A percentile compares a stretch with the other conserved stretches of the same genome.
These are phyloP conservation scores for Adansonia digitata DNA, from an alignment of 345 rosid species.

Conservation along the genomic window DNA sequence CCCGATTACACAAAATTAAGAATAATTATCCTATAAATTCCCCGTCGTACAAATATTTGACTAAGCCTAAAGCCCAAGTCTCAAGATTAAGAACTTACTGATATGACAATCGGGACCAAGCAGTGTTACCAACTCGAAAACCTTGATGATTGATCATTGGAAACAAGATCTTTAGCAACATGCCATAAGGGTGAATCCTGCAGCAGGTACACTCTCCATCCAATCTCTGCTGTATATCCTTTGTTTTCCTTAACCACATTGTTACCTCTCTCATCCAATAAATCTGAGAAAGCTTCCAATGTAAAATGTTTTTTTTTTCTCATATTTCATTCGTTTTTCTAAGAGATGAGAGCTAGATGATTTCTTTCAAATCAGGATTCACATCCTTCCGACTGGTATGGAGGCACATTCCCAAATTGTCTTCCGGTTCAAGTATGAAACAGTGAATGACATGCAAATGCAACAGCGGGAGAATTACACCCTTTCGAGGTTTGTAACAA, in stretches of 20 bases:
- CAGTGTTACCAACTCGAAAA: too few species aligned
- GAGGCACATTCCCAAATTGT: not conserved
- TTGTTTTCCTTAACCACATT: not conserved
- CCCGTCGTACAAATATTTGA: too few species aligned
- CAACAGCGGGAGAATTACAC: too few species aligned
- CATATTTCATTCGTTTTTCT: not conserved
- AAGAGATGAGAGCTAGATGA: slow-evolving; percentile 7
- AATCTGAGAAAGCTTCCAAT: not conserved
- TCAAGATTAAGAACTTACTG: slow-evolving; percentile 5
- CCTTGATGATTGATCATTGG: not conserved
- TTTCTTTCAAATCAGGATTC: not conserved
- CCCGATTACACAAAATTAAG: not conserved
- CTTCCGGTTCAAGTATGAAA: too few species aligned
- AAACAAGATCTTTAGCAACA: slow-evolving; percentile 21
- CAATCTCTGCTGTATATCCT: not conserved
- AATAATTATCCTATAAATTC: too few species aligned
- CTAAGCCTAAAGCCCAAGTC: too few species aligned
- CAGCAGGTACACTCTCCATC: not conserved
- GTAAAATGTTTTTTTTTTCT: too few species aligned
- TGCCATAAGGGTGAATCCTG: slow-evolving; percentile 27
- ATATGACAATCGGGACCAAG: not conserved
- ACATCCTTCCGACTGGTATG: not conserved
- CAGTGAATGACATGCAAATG: too few species aligned
- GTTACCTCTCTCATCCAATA: not conserved
- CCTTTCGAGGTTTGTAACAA: too few species aligned